phyloP scores from a whole-genome alignment of 495 filamentous ascomycete species.

The Neurospora sp. region DNA sequence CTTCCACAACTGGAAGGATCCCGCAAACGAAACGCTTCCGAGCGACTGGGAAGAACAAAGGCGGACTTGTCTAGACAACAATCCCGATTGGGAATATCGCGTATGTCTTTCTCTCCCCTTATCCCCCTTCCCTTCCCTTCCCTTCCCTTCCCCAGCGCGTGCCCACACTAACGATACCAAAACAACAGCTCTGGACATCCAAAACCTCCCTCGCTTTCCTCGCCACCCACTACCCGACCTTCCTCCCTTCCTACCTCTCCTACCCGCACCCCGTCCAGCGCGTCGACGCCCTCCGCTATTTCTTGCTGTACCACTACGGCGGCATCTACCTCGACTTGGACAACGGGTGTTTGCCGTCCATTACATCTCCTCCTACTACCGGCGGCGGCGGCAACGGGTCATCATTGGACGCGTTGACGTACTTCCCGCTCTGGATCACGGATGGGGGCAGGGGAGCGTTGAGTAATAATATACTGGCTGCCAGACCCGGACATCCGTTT shows the following conservation, averaged over 20 bases:
- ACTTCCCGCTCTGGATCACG: constrained; percentile 75
- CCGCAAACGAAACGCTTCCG: constrained; percentile 50
- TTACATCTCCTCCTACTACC: not conserved
- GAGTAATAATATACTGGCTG: constrained; percentile 81
- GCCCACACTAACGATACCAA: not conserved
- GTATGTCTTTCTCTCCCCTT: constrained; percentile 29
- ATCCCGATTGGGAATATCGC: constrained; percentile 73
- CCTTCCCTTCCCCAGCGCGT: not conserved
- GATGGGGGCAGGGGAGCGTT: constrained; percentile 75
- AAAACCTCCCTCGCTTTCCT: constrained; percentile 67
- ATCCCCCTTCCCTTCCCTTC: not conserved
- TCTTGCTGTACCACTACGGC: constrained; percentile 72
- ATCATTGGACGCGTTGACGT: constrained; percentile 47
- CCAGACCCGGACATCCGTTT: constrained; percentile 72
- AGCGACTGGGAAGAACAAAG: constrained; percentile 63
- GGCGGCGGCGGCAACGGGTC: not conserved
- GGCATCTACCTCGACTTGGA: constrained; percentile 87
- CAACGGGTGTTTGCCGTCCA: constrained; percentile 41
- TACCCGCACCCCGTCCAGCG: constrained; percentile 78
- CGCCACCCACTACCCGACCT: constrained; percentile 69
- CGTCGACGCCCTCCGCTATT: constrained; percentile 82
- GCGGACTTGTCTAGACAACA: constrained; percentile 63
- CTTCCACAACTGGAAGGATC: constrained; percentile 51
- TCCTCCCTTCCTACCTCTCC: constrained; percentile 70
- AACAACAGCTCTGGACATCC: constrained; percentile 73